Evolutionary conservation across 1,139 yeast genomes (phyloP).

Genomic region (Taiozyma onychis): DNA sequence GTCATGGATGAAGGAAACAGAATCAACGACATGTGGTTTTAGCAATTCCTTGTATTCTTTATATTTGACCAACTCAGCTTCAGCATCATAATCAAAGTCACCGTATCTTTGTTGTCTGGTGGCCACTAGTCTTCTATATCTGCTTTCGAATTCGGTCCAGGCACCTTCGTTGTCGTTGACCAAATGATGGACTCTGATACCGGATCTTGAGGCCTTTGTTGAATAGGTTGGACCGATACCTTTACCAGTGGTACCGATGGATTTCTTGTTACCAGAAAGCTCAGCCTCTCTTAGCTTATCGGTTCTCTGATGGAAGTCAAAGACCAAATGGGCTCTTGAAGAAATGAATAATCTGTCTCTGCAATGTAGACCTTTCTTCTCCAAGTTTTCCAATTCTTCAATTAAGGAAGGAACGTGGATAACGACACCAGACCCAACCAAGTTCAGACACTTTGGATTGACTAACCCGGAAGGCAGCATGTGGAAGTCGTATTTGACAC

Average conservation of each 20-base stretch:
- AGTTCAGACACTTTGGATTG: conserved; percentile 82
- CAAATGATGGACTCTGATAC: conserved; percentile 93
- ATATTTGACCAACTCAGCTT: conserved; percentile 73
- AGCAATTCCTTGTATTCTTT: conserved; percentile 67
- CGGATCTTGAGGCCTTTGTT: conserved; percentile 95
- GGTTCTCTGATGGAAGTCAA: conserved; percentile 95
- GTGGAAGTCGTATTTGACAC: conserved; percentile 91
- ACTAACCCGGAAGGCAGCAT: conserved; percentile 97
- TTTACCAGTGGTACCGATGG: conserved; percentile 98
- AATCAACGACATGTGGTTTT: conserved; percentile 91
- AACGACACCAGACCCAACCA: conserved; percentile 96
- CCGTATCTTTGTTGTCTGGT: conserved; percentile 90
- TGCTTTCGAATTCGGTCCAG: conserved; percentile 85
- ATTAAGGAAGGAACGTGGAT: conserved; percentile 92
- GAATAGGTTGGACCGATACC: conserved; percentile 99
- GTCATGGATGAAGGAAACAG: conserved; percentile 82
- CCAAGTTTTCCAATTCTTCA: conserved; percentile 75
- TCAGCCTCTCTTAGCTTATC: conserved; percentile 95
- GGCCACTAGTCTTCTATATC: conserved; percentile 69
- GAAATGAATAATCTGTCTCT: conserved; percentile 79
- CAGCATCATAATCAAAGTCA: conserved; percentile 80
- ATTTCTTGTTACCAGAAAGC: conserved; percentile 75
- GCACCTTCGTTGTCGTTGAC: conserved; percentile 85
- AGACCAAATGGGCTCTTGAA: conserved; percentile 92
- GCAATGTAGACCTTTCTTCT: conserved; percentile 74